Base-by-base conservation (phyloP, 2,329 filamentous ascomycete species). In the Xylaria sp. region DNA sequence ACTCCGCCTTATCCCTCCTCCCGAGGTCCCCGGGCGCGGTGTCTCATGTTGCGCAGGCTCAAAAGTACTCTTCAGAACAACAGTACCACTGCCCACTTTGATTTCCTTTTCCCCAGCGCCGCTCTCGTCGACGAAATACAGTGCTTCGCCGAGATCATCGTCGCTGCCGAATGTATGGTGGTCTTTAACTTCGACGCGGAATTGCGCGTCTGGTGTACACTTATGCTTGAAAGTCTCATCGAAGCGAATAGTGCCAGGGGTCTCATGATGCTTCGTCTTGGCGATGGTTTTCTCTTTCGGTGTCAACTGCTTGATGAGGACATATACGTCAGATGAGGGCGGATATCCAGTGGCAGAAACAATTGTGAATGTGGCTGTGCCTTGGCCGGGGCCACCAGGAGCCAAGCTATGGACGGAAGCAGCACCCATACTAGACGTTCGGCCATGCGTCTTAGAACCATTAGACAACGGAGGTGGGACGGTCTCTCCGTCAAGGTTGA, bases 241-340 rank as follows among this genome's bases (percentile, higher is more conserved):
- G 75, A 88, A 96, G 17, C 81, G 83, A 64, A 92, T 85, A 3
- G 83, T 79, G 1, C 90, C 92, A 2, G 85, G 79, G 0, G 89
- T 84, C 77, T 97, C 97, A 79, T 91, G 86, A 67, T 95, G 90
- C 76, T 97, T 96, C 21, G 94, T 97, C 82, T 98, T 97, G 79
- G 94, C 89, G 47, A 99, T 81, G 47, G 90, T 86, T 79, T 95
- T 97, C 52, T 82, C 85, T 77, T 90, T 94, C 49, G 87, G 78
- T 3, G 83, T 81, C 35, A 91, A 74, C 69, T 91, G 87, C 59
- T 87, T 88, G 69, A 97, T 80, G 61, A 86, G 79, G 50, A 96
- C 86, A 72, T 92, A 93, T n/a, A 97, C 79, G 73, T 96, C 92
- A 5, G 92, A 84, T 5, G 87, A 87, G 1, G 89, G 79, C 15